Base-by-base conservation (phyloP, 108 stramenopile genomes). In the Discostella pseudostelligera region DNA sequence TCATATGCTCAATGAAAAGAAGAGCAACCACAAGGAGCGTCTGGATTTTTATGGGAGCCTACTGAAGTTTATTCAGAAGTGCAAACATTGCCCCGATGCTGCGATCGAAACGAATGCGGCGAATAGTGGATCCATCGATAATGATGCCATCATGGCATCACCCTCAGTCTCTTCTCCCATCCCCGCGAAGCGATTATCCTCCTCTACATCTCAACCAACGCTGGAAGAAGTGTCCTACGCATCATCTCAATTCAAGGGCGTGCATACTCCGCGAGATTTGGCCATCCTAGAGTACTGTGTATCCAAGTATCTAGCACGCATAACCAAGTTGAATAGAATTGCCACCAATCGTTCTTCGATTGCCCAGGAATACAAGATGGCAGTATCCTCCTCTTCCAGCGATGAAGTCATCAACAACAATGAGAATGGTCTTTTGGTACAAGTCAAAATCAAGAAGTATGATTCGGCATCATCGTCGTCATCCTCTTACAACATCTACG, bases 231-330 rank as follows among this genome's bases (percentile, higher is more conserved):
- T 76, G 7, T 78, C 65, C 17, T 70, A 83, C 40, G 65, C 61
- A 10, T 74, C 77, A 21, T 16, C 42, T 13, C 58, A 72, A 10
- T 89, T 93, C 60, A 74, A 74, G 43, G 79, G 67, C 36, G 81
- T 84, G 4, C 60, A 47, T 29, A 68, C 67, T 9, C 46, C 72
- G 10, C 65, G 68, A 17, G 93, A 90, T 63, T 59, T 94, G 10
- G 82, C 73, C 9, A 40, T 89, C 24, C 80, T 90, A 12, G 87
- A 87, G 28, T 82, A 86, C 32, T 84, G 87, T 17, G 74, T 76
- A 7, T 65, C 14, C 49, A 76, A 76, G 56, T 76, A 46, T 58
- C 46, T 62, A 61, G 11, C 39, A 10, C 56, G 56, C 43, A 51
- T 76, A 39, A 39, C 32, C 17, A 32, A 35, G 29, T n/a, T 56